Percentiles rank a stretch among this genome's conserved stretches.
Evolutionary conservation across 306 rosid genomes (phyloP).

Genomic region (Nissolia schottii): DNA sequence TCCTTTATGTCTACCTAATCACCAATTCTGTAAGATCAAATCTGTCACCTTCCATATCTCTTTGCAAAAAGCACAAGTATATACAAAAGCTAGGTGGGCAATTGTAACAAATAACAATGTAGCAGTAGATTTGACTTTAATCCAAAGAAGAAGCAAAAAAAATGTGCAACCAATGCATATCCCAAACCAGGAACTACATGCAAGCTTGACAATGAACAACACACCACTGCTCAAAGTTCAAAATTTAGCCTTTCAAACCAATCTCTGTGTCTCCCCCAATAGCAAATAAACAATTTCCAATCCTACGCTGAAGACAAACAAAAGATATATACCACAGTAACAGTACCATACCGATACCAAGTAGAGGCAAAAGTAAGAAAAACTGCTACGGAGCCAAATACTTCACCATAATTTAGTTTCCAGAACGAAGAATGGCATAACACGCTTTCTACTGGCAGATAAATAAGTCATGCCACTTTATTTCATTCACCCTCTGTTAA

Average conservation of each 20-base stretch:
- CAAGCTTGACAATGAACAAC: neutral
- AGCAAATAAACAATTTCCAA: neutral
- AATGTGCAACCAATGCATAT: neutral
- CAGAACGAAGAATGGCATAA: no score
- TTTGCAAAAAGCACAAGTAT: neutral
- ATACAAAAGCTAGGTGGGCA: neutral
- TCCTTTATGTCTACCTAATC: neutral
- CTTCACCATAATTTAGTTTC: no score
- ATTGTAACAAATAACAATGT: constrained; percentile 19
- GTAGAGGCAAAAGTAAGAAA: neutral
- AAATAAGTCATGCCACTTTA: no score
- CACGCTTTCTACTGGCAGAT: no score
- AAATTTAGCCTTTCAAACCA: neutral
- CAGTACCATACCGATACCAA: neutral
- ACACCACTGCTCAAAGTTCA: neutral
- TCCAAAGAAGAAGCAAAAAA: neutral
- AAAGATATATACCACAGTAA: neutral
- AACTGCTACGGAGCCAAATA: no score
- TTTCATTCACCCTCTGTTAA: no score
- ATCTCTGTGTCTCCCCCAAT: neutral
- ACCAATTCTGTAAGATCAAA: neutral
- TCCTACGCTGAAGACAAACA: neutral
- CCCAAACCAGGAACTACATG: neutral
- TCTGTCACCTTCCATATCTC: neutral
- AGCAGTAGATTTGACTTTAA: neutral